Conservation (phyloP, 2,329 filamentous ascomycete species). For the Gremmenia infestans region DNA sequence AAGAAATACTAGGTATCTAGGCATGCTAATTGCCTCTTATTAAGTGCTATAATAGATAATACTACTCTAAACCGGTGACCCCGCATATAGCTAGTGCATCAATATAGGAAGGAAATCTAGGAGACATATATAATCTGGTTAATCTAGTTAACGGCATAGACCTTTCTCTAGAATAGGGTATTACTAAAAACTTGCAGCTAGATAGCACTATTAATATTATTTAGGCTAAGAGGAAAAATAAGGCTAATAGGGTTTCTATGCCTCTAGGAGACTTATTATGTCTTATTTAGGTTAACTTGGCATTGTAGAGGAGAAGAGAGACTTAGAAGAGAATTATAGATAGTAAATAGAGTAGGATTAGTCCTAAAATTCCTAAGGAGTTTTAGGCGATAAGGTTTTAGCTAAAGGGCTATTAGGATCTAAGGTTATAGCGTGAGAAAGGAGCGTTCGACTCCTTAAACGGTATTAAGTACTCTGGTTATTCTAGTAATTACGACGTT, state of each 20-base stretch:
- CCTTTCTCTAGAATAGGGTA: slow-evolving; percentile 20
- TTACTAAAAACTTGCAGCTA: slow-evolving; percentile 10
- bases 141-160: slow-evolving; percentile 25
- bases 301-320: neutral
- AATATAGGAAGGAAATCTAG: no score
- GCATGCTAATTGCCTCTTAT: no score
- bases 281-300: neutral
- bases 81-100: no score
- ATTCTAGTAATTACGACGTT: neutral
- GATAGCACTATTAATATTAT: neutral
- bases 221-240: neutral
- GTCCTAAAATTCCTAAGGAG: neutral
- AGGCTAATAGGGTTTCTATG: neutral
- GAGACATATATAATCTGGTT: neutral
- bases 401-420: neutral
- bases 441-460: neutral
- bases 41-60: no score
- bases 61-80: no score
- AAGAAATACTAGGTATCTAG: no score
- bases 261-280: neutral
- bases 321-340: neutral
- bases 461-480: neutral
- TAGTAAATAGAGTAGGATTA: neutral
- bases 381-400: neutral
- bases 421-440: neutral